Conservation (phyloP, 352 stramenopile genomes). For the Globisporangium nodosum region DNA sequence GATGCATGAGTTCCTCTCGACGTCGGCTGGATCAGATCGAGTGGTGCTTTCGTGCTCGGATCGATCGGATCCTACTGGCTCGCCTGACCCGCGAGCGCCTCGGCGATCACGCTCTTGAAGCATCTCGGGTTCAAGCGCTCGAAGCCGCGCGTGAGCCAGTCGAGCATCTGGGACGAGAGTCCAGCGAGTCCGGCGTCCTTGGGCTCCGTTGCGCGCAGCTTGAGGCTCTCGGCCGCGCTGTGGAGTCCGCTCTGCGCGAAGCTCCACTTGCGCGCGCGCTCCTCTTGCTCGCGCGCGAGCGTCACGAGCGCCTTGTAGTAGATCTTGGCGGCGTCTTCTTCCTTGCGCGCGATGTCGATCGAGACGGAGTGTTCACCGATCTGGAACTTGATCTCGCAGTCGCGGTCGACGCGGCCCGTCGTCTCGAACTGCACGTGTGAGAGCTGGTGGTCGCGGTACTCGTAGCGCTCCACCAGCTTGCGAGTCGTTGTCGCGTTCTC, state of each 20-base stretch:
- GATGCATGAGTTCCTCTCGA: too few species aligned
- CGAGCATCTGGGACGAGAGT: constrained; percentile 19
- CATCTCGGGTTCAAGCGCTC: constrained; percentile 24
- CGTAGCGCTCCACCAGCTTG: constrained; percentile 33
- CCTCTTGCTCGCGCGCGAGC: constrained; percentile 33
- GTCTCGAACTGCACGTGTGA: constrained; percentile 41
- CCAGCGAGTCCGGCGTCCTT: constrained; percentile 11
- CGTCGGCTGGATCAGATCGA: too few species aligned
- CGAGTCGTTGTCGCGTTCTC: constrained; percentile 43
- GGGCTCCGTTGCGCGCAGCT: constrained; percentile 12
- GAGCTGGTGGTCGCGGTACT: constrained; percentile 32
- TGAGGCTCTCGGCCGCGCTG: constrained; percentile 24
- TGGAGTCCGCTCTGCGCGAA: constrained; percentile 25
- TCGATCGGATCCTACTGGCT: neutral
- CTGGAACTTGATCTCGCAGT: constrained; percentile 61
- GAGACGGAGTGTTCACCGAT: constrained; percentile 33
- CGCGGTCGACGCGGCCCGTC: constrained; percentile 44
- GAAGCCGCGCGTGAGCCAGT: constrained; percentile 28
- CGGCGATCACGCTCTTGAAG: constrained; percentile 25
- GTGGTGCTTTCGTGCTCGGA: too few species aligned
- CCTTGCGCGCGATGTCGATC: constrained; percentile 49
- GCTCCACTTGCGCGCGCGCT: constrained; percentile 26
- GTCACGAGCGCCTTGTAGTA: constrained; percentile 49
- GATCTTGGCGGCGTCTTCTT: constrained; percentile 32
- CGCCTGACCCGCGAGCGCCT: neutral